Evolutionary conservation across 2,329 filamentous ascomycete genomes (phyloP).

Genomic region (Fusarium vanettenii): DNA sequence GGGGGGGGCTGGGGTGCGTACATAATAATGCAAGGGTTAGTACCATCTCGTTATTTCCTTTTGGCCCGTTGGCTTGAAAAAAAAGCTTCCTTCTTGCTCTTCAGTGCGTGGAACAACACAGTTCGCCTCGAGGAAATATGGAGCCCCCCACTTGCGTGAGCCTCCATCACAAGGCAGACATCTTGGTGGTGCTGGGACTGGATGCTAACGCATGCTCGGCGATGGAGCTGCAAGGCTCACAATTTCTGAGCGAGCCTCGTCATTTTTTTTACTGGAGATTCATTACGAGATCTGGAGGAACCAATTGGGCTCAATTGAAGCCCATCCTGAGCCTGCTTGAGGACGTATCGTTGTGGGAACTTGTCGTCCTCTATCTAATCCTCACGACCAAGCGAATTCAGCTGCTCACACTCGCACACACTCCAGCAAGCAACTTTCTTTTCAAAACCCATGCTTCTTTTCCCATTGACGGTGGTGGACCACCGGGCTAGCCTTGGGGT

Average conservation of each 20-base stretch:
- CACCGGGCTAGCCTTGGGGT: constrained; percentile 22
- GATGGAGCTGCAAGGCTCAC: constrained; percentile 40
- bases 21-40: constrained; percentile 26
- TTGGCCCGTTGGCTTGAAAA: neutral
- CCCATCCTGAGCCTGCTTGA: neutral
- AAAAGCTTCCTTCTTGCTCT: neutral
- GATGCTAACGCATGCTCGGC: constrained; percentile 40
- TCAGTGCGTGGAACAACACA: neutral
- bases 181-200: constrained; percentile 38
- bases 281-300: constrained; percentile 9
- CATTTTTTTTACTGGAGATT: constrained; percentile 30
- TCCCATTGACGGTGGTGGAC: constrained; percentile 27
- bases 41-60: neutral
- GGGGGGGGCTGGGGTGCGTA: constrained; percentile 23
- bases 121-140: constrained; percentile 11
- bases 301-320: constrained; percentile 41
- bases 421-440: constrained; percentile 32
- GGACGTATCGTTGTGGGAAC: constrained; percentile 1
- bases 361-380: constrained; percentile 36
- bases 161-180: constrained; percentile 42
- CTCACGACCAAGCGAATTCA: constrained; percentile 33
- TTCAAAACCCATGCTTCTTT: constrained; percentile 33
- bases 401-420: constrained; percentile 33
- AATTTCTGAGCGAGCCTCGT: constrained; percentile 23
- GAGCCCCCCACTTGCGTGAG: constrained; percentile 4